Evolutionary conservation across 192 early-diverging fungal genomes (phyloP), one percentile per base, ranked within the genome.

Genomic region (Mortierella alpina): DNA sequence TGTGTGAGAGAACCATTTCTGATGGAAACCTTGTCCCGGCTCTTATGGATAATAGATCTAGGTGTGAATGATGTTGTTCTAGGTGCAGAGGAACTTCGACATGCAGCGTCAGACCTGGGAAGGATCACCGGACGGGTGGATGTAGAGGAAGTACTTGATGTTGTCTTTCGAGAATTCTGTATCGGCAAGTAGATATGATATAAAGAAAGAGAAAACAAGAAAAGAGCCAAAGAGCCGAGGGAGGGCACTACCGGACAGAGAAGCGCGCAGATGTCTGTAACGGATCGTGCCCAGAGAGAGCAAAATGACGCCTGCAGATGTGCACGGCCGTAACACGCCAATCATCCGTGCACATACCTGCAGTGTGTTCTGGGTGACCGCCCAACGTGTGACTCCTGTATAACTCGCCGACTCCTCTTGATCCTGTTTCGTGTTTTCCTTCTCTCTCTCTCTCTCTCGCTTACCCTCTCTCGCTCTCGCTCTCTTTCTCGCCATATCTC

Each of bases 81-180:
- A 52, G 89, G 86, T 1, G 94, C 94, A 20, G 93, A 92, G 74
- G 93, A 95, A 70, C 84, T 93, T 60, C 84, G 92, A 8, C 78
- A 84, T 42, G 92, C 91, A 7, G 86, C 87, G 7, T 82, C 88
- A 20, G 85, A 89, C 6, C 47, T 94, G 46, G 92, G 92, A 7
- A 82, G 86, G 68, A 94, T 95, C 72, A 95, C 94, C 7, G 92
- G 94, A 31, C 71, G 84, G 18, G 86, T 91, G 5, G 91, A 90
- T 66, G 90, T 92, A 14, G 94, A 95, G 66, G 89, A 93, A 63
- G 85, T 95, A 7, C 81, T 95, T 6, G 92, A 92, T 71, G 87
- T 90, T 8, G 75, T 95, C 31, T 95, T 95, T 77, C 82, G 89
- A 45, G 84, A 91, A 58, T 93, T 95, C 59, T 95, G 93, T 65